These are phyloP conservation scores for Thalassiosira mediterranea DNA, from an alignment of 352 stramenopile species.

Conservation along the genomic window DNA sequence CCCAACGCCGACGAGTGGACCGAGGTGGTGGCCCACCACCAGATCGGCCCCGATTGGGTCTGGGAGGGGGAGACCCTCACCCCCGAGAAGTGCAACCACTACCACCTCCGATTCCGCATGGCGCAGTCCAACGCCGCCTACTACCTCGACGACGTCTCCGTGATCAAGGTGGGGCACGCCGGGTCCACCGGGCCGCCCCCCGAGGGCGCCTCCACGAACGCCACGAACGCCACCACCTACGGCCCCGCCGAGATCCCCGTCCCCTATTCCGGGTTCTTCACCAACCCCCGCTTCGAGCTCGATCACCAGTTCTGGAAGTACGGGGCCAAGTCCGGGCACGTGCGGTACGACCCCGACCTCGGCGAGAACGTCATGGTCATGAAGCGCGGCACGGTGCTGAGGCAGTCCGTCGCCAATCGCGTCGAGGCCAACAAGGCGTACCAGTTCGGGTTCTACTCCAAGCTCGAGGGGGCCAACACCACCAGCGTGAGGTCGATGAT, in stretches of 20 bases:
- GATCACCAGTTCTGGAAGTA: conserved; percentile 47
- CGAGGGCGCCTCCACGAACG: background rate
- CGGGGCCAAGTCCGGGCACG: conserved; percentile 5
- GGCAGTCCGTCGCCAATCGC: conserved; percentile 22
- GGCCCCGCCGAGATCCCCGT: background rate
- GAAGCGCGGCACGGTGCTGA: conserved; percentile 9
- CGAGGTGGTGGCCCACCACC: conserved; percentile 29
- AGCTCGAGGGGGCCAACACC: conserved; percentile 7
- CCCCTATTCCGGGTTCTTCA: conserved; percentile 36
- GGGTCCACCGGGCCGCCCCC: background rate
- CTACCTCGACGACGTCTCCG: conserved; percentile 38
- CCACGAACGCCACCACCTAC: background rate
- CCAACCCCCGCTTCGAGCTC: conserved; percentile 39
- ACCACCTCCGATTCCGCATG: conserved; percentile 37
- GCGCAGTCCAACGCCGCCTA: conserved; percentile 2
- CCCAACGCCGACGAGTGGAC: conserved; percentile 32
- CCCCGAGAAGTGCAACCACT: conserved; percentile 42
- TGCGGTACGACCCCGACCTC: conserved; percentile 18
- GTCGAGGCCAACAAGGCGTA: conserved; percentile 19
- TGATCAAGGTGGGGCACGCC: conserved; percentile 26
- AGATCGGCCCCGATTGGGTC: conserved; percentile 44
- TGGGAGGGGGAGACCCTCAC: conserved; percentile 10
- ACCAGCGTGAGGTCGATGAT: conserved; percentile 26
- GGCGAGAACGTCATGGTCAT: conserved; percentile 27
- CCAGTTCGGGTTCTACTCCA: conserved; percentile 27